Percentiles rank a stretch among this genome's conserved stretches.
Conservation (phyloP, 192 early-diverging fungal genomes). For the Coemansia sp. region DNA sequence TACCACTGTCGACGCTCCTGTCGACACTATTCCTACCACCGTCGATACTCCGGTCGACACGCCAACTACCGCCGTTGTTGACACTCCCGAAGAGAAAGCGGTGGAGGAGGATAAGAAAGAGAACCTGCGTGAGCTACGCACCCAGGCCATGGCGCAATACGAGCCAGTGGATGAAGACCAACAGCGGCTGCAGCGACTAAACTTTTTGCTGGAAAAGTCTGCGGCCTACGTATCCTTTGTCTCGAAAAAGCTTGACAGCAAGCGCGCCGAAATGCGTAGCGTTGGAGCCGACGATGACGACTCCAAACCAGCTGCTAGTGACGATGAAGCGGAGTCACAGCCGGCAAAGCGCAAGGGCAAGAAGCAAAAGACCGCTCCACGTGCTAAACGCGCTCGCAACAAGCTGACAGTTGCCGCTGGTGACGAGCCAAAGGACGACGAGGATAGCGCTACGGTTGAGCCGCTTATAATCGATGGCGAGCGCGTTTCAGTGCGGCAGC, state of each 20-base stretch:
- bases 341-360: constrained; percentile 23
- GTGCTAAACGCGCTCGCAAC: constrained; percentile 2
- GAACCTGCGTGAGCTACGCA: constrained; percentile 40
- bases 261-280: constrained; percentile 69
- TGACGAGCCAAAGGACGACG: not conserved
- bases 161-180: constrained; percentile 59
- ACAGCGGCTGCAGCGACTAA: constrained; percentile 72
- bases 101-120: constrained; percentile 16
- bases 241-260: constrained; percentile 71
- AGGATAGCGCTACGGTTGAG: not conserved
- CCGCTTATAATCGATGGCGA: constrained; percentile 39
- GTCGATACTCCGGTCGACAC: not conserved
- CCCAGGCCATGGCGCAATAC: constrained; percentile 69
- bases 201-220: constrained; percentile 82
- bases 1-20: not conserved
- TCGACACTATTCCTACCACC: not conserved
- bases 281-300: constrained; percentile 41
- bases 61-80: not conserved
- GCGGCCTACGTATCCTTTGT: constrained; percentile 80
- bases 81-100: constrained; percentile 2
- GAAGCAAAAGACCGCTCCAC: constrained; percentile 18
- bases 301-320: constrained; percentile 9
- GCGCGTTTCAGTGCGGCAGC: constrained; percentile 71
- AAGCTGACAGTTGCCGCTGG: not conserved
- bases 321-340: constrained; percentile 12